phyloP scores from a whole-genome alignment of 352 stramenopile species.

The Phytophthora syringae region DNA sequence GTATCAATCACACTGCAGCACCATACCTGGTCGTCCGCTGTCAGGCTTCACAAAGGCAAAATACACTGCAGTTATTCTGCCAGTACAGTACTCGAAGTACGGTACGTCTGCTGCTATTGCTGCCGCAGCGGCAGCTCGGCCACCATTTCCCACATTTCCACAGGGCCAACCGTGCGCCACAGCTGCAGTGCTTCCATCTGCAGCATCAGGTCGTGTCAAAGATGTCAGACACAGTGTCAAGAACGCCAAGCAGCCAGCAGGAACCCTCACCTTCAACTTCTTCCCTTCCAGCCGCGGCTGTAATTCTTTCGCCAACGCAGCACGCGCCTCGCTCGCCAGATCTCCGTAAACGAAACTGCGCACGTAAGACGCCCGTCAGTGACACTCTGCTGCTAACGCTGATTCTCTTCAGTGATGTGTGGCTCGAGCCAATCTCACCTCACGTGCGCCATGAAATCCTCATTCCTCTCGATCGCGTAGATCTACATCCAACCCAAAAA shows the following conservation, averaged over 20 bases:
- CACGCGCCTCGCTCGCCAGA: conserved; percentile 32
- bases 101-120: too few relatives aligned
- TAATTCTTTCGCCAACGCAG: conserved; percentile 47
- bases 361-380: conserved; percentile 8
- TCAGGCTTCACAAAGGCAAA: too few relatives aligned
- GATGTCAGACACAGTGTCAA: neutral
- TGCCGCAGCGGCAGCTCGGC: conserved; percentile 28
- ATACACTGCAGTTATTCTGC: too few relatives aligned
- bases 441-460: conserved; percentile 66
- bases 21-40: too few relatives aligned
- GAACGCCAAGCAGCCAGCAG: neutral
- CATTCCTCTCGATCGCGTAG: conserved; percentile 45
- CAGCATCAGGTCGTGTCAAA: neutral
- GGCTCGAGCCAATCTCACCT: conserved; percentile 43
- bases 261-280: conserved; percentile 40
- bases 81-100: too few relatives aligned
- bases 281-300: conserved; percentile 38
- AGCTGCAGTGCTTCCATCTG: conserved; percentile 57
- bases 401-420: conserved; percentile 3
- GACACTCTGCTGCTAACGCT: neutral
- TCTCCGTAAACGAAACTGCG: conserved; percentile 70
- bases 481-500: conserved; percentile 22
- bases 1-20: too few relatives aligned
- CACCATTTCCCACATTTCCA: conserved; percentile 52
- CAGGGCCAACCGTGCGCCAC: conserved; percentile 53